A percentile compares a stretch with the other conserved stretches of the same genome.
Evolutionary conservation across 371 early-diverging fungal genomes (phyloP).

Genomic region (Syncephalis plumigaleata): DNA sequence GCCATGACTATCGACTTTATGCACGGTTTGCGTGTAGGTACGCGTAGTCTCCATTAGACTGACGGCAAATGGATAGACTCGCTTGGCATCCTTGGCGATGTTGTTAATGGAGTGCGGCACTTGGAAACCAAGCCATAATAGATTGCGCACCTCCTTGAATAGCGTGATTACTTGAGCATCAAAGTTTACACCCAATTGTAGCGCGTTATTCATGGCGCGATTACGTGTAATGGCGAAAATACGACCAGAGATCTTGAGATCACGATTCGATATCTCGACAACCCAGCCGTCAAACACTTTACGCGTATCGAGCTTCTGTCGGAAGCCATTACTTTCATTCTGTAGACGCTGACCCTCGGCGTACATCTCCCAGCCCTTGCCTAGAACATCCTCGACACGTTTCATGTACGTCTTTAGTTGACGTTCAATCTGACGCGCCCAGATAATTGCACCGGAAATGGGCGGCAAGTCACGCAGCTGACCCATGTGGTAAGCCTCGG

Average conservation of each 20-base stretch:
- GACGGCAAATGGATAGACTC: conserved; percentile 95
- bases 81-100: conserved; percentile 88
- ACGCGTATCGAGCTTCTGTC: conserved; percentile 79
- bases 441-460: conserved; percentile 86
- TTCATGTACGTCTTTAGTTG: conserved; percentile 91
- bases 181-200: conserved; percentile 84
- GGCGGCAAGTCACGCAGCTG: conserved; percentile 87
- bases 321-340: conserved; percentile 78
- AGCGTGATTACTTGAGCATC: conserved; percentile 85
- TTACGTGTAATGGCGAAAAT: conserved; percentile 81
- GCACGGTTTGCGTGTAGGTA: conserved; percentile 77
- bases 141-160: conserved; percentile 93
- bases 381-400: conserved; percentile 93
- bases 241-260: conserved; percentile 74
- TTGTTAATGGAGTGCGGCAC: conserved; percentile 87
- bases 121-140: conserved; percentile 81
- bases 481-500: conserved; percentile 77
- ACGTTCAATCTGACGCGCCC: conserved; percentile 96
- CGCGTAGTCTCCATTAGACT: conserved; percentile 87
- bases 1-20: conserved; percentile 56
- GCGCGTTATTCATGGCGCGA: conserved; percentile 54
- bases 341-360: conserved; percentile 91
- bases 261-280: conserved; percentile 67
- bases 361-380: conserved; percentile 93
- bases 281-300: conserved; percentile 87